A percentile compares a stretch with the other conserved stretches of the same genome.
Evolutionary conservation across 2,329 filamentous ascomycete genomes (phyloP).

Genomic region (Cryphonectria naterciae): DNA sequence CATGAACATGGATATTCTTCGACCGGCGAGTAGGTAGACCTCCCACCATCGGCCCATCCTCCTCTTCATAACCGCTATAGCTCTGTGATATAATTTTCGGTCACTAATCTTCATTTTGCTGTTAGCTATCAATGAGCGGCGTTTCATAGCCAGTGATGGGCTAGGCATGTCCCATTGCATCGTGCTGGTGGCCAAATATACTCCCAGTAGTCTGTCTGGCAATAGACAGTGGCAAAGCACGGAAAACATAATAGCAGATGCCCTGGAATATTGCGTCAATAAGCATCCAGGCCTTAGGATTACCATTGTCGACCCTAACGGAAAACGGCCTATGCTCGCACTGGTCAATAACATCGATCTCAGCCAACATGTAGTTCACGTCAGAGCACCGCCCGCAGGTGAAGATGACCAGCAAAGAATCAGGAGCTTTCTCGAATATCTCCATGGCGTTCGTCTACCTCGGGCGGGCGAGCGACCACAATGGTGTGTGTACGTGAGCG

Average conservation of each 20-base stretch:
- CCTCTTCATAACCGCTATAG: neutral
- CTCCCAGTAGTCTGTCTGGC: neutral
- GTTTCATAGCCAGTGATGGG: neutral
- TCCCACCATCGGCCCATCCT: neutral
- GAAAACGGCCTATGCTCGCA: neutral
- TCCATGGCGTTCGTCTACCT: neutral
- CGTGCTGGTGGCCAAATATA: neutral
- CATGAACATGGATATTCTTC: neutral
- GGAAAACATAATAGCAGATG: neutral
- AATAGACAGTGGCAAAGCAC: neutral
- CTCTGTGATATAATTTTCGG: neutral
- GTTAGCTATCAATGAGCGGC: neutral
- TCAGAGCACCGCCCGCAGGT: neutral
- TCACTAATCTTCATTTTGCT: neutral
- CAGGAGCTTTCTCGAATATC: neutral
- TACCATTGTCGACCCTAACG: neutral
- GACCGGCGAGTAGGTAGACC: neutral
- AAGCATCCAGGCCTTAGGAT: neutral
- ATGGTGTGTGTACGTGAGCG: constrained; percentile 1
- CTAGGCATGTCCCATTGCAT: neutral
- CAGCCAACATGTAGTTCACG: constrained; percentile 1
- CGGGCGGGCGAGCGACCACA: neutral
- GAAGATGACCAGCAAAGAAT: neutral
- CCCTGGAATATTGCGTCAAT: neutral
- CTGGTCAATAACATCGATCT: neutral